A percentile compares a stretch with the other conserved stretches of the same genome.
These are phyloP conservation scores for Pichia kluyveri DNA, from an alignment of 805 yeast genomes.

Conservation along the genomic window DNA sequence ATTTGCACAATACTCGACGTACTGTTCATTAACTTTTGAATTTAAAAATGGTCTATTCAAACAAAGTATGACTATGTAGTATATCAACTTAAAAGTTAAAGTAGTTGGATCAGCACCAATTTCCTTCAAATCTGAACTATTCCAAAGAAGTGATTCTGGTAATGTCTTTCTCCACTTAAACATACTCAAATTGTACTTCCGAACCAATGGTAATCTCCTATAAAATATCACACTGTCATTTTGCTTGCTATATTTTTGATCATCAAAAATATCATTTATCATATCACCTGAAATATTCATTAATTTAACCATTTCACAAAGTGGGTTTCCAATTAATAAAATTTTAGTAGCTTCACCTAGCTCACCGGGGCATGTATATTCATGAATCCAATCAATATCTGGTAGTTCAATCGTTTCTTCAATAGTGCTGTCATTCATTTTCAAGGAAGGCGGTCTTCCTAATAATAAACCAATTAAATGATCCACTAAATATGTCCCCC, in stretches of 20 bases:
- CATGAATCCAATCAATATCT: constrained; percentile 54
- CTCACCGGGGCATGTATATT: constrained; percentile 33
- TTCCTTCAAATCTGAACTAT: constrained; percentile 21
- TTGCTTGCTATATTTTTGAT: background rate
- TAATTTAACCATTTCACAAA: constrained; percentile 33
- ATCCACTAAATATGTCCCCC: constrained; percentile 56
- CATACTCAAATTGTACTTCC: constrained; percentile 6
- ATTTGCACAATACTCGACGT: background rate
- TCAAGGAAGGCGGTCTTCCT: constrained; percentile 50
- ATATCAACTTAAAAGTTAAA: constrained; percentile 43
- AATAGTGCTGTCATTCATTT: constrained; percentile 49
- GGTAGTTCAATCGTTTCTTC: constrained; percentile 54
- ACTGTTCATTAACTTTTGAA: background rate
- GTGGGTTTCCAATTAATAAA: constrained; percentile 33
- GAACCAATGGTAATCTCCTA: background rate
- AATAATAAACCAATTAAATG: constrained; percentile 50
- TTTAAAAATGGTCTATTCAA: constrained; percentile 46
- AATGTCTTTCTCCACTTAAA: constrained; percentile 36
- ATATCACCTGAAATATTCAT: constrained; percentile 37
- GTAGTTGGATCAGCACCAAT: constrained; percentile 42
- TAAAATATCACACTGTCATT: background rate
- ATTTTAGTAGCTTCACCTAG: constrained; percentile 13
- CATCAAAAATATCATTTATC: constrained; percentile 34
- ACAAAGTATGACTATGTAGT: constrained; percentile 48
- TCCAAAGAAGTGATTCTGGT: constrained; percentile 46